Evolutionary conservation across 1,139 yeast species (phyloP).

Genomic region (Entelexis paramagnoliae): DNA sequence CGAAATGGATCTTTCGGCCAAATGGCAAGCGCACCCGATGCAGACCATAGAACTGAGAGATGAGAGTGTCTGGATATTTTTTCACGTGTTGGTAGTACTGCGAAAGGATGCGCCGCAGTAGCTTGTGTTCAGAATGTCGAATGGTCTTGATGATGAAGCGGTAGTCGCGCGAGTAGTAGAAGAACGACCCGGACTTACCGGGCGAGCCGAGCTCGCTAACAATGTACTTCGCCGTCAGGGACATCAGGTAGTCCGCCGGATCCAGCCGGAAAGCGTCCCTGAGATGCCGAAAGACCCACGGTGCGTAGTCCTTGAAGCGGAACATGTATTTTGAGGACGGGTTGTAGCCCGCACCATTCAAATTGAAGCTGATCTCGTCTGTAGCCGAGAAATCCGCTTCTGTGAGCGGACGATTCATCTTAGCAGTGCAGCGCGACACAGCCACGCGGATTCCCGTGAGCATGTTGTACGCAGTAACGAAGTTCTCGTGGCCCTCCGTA

Average conservation of each 20-base stretch:
- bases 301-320: constrained; percentile 92
- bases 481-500: constrained; percentile 86
- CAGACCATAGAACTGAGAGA: constrained; percentile 90
- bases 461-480: constrained; percentile 93
- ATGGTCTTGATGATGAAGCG: constrained; percentile 92
- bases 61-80: constrained; percentile 73
- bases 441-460: constrained; percentile 93
- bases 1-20: constrained; percentile 76
- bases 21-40: constrained; percentile 89
- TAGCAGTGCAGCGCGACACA: constrained; percentile 76
- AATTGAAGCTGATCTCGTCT: constrained; percentile 75
- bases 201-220: constrained; percentile 90
- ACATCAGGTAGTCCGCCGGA: constrained; percentile 89
- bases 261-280: constrained; percentile 73
- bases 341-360: constrained; percentile 79
- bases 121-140: constrained; percentile 85
- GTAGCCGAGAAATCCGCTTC: constrained; percentile 60
- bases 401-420: constrained; percentile 61
- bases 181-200: constrained; percentile 93
- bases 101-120: constrained; percentile 60
- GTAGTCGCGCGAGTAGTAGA: constrained; percentile 88
- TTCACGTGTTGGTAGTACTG: constrained; percentile 76
- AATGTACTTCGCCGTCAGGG: constrained; percentile 85
- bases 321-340: constrained; percentile 93
- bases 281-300: constrained; percentile 84